Evolutionary conservation across 345 rosid genomes (phyloP).

Genomic region (Brassica nigra): DNA sequence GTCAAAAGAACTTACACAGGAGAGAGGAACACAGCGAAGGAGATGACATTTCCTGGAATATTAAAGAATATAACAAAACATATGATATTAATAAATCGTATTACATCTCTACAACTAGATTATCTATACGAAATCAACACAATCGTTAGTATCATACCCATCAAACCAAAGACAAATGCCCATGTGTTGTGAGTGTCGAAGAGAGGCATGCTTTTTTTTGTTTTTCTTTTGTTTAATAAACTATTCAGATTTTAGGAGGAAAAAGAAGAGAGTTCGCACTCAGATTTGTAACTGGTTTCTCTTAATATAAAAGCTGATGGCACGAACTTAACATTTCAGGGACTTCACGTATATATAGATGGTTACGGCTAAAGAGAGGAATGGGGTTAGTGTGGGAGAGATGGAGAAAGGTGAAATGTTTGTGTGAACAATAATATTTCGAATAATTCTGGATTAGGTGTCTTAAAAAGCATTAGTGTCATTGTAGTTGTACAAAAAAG

Average conservation of each 20-base stretch:
- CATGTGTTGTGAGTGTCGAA: slow-evolving; percentile 40
- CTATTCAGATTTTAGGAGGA: slow-evolving; percentile 23
- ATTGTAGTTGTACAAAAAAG: slow-evolving; percentile 19
- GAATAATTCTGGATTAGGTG: neutral
- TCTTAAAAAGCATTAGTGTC: slow-evolving; percentile 21
- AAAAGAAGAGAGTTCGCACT: slow-evolving; percentile 21
- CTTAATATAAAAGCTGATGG: slow-evolving; percentile 25
- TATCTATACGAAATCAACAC: neutral
- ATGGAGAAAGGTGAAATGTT: slow-evolving; percentile 5
- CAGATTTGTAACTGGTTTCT: slow-evolving; percentile 26
- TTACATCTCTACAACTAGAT: neutral
- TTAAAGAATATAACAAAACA: slow-evolving; percentile 7
- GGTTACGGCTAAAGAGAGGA: slow-evolving; percentile 32
- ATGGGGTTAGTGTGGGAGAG: slow-evolving; percentile 36
- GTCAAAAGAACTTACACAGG: slow-evolving; percentile 58
- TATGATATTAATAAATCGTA: neutral
- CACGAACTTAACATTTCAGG: slow-evolving; percentile 38
- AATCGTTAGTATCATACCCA: slow-evolving; percentile 35
- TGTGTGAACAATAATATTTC: slow-evolving; percentile 40
- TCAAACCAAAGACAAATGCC: slow-evolving; percentile 44
- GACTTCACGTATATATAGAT: slow-evolving; percentile 42
- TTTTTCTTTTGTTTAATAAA: neutral
- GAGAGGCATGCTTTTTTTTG: slow-evolving; percentile 34
- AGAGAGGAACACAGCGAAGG: slow-evolving; percentile 60
- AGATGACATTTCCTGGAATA: slow-evolving; percentile 65